phyloP scores from a whole-genome alignment of 495 filamentous ascomycete genomes.

The Tirmania nivea region DNA sequence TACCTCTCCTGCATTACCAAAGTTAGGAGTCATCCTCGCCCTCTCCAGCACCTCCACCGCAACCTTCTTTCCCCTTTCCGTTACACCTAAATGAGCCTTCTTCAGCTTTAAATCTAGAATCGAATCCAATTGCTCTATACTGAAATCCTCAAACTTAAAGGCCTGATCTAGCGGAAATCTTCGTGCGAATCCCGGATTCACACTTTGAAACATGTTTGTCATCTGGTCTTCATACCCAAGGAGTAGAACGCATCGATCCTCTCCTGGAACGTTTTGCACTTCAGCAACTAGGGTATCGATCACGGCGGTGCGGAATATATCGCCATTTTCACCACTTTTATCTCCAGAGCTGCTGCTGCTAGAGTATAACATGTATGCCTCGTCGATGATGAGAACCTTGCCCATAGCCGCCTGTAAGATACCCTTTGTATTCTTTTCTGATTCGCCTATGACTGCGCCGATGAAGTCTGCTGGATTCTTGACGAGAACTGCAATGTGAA shows the following conservation, averaged over 20 bases:
- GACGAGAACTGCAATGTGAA: constrained; percentile 28
- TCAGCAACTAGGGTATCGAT: constrained; percentile 68
- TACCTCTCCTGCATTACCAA: constrained; percentile 41
- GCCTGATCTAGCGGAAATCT: constrained; percentile 43
- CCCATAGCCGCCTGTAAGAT: constrained; percentile 43
- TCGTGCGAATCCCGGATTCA: constrained; percentile 51
- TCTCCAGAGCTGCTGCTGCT: background rate
- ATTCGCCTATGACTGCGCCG: constrained; percentile 38
- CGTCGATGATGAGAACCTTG: constrained; percentile 59
- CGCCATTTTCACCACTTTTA: constrained; percentile 6
- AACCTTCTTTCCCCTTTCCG: constrained; percentile 23
- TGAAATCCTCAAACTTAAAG: constrained; percentile 31
- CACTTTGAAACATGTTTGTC: constrained; percentile 55
- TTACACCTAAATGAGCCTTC: constrained; percentile 25
- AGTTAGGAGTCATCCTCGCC: constrained; percentile 33
- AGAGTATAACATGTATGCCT: constrained; percentile 38
- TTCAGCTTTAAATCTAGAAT: constrained; percentile 29
- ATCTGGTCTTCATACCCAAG: constrained; percentile 63
- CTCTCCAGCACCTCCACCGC: constrained; percentile 31
- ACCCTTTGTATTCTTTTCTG: constrained; percentile 48
- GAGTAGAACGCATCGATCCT: constrained; percentile 57
- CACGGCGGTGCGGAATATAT: constrained; percentile 42
- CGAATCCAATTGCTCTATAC: constrained; percentile 14
- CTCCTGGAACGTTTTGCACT: constrained; percentile 52
- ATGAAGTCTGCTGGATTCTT: constrained; percentile 60